Percentiles rank a stretch among this genome's conserved stretches.
Conservation (phyloP, 495 filamentous ascomycete species). For the Copromyces sp. region DNA sequence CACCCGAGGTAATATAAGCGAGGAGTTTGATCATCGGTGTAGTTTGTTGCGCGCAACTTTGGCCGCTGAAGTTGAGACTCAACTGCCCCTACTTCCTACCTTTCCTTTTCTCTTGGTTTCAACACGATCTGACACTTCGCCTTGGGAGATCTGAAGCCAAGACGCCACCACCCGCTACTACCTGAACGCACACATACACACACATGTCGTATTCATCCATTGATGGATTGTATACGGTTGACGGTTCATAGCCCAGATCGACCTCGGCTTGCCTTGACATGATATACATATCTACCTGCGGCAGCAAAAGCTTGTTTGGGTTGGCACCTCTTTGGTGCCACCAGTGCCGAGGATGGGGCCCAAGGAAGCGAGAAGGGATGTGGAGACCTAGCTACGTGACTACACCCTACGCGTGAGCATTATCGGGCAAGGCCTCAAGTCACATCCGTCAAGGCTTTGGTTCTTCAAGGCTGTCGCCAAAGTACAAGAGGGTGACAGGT, state of each 20-base stretch:
- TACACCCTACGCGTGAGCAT: not conserved
- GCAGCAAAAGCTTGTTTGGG: not conserved
- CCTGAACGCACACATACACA: not conserved
- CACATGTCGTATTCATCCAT: not conserved
- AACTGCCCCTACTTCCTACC: not conserved
- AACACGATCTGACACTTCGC: not conserved
- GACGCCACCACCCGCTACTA: not conserved
- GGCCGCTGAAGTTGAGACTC: not conserved
- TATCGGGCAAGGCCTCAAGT: not conserved
- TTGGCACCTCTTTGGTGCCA: not conserved
- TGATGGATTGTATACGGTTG: not conserved
- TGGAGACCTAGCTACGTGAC: not conserved
- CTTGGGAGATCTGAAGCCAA: not conserved
- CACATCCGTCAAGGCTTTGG: not conserved
- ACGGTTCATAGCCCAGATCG: not conserved
- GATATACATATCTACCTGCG: not conserved
- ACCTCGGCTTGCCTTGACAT: not conserved
- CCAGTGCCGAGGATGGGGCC: not conserved
- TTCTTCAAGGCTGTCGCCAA: not conserved
- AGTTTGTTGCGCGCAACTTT: not conserved
- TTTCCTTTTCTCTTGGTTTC: not conserved
- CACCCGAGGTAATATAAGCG: not conserved
- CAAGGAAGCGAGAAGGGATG: not conserved
- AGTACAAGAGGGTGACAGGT: not conserved
- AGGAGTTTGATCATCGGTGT: not conserved